Evolutionary conservation across 2,329 filamentous ascomycete species (phyloP).

Genomic region (Alternaria brassicicola): DNA sequence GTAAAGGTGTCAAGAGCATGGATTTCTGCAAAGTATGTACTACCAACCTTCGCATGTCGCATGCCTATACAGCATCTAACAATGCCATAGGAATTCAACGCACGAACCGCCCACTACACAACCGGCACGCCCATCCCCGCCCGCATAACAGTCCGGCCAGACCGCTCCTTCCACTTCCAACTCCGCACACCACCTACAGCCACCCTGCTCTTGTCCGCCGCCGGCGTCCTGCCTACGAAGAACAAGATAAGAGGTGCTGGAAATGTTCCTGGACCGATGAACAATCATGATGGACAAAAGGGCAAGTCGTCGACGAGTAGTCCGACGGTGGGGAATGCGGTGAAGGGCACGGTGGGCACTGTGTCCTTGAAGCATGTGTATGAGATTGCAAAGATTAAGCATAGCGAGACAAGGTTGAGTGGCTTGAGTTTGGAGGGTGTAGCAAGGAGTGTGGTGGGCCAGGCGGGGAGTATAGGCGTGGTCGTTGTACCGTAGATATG

Average conservation of each 20-base stretch:
- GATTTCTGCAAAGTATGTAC: slow-evolving; percentile 78
- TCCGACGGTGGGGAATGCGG: slow-evolving; percentile 62
- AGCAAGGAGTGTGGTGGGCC: slow-evolving; percentile 70
- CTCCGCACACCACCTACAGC: slow-evolving; percentile 94
- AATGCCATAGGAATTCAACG: slow-evolving; percentile 86
- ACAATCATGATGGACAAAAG: slow-evolving; percentile 47
- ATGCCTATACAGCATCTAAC: neutral
- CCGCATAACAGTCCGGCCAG: slow-evolving; percentile 87
- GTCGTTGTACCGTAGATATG: slow-evolving; percentile 54
- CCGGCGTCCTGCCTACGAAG: slow-evolving; percentile 75
- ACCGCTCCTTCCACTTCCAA: slow-evolving; percentile 92
- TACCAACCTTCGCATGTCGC: neutral
- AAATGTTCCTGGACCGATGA: slow-evolving; percentile 56
- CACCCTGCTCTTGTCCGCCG: slow-evolving; percentile 83
- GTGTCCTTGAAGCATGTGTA: slow-evolving; percentile 95
- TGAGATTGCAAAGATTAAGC: slow-evolving; percentile 98
- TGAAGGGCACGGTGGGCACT: slow-evolving; percentile 78
- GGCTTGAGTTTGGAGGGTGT: slow-evolving; percentile 86
- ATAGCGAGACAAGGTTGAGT: slow-evolving; percentile 53
- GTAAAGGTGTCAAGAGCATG: slow-evolving; percentile 98
- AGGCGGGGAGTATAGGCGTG: slow-evolving; percentile 58
- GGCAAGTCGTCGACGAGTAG: slow-evolving; percentile 42
- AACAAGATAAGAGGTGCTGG: slow-evolving; percentile 76
- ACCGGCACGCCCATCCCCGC: slow-evolving; percentile 87
- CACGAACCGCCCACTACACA: slow-evolving; percentile 82